These are phyloP conservation scores for Hypoxylon trugodes DNA, from an alignment of 495 filamentous ascomycete genomes.

Conservation along the genomic window DNA sequence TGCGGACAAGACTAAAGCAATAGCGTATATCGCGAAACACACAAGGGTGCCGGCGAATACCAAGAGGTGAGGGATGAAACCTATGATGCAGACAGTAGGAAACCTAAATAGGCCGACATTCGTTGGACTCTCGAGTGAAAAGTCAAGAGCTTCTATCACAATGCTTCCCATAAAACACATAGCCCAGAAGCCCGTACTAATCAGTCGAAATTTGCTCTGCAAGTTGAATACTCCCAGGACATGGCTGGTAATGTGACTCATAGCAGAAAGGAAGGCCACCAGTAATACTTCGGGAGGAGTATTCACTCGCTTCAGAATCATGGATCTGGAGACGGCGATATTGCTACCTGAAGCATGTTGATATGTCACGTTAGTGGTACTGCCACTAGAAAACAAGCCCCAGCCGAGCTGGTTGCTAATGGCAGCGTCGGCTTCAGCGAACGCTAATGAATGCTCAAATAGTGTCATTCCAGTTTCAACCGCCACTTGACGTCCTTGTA, in stretches of 20 bases:
- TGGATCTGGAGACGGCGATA: constrained; percentile 62
- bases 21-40: constrained; percentile 76
- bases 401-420: constrained; percentile 78
- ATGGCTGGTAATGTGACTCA: constrained; percentile 88
- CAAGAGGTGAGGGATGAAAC: constrained; percentile 91
- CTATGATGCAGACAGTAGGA: constrained; percentile 93
- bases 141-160: constrained; percentile 70
- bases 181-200: constrained; percentile 90
- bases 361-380: constrained; percentile 48
- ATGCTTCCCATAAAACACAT: constrained; percentile 86
- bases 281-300: constrained; percentile 89
- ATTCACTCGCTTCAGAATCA: constrained; percentile 71
- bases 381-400: constrained; percentile 61
- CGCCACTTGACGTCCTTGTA: constrained; percentile 82
- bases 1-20: constrained; percentile 80
- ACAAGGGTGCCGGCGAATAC: constrained; percentile 78
- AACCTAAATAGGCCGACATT: constrained; percentile 71
- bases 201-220: constrained; percentile 77
- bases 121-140: constrained; percentile 60
- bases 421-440: constrained; percentile 92
- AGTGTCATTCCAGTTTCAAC: constrained; percentile 96
- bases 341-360: constrained; percentile 50
- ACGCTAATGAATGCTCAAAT: constrained; percentile 95
- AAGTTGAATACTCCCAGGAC: constrained; percentile 79
- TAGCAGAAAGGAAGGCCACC: constrained; percentile 84